A percentile compares a stretch with the other conserved stretches of the same genome.
Evolutionary conservation across 768 basidiomycete species (phyloP).

Genomic region (Psilocybe subaeruginosa): DNA sequence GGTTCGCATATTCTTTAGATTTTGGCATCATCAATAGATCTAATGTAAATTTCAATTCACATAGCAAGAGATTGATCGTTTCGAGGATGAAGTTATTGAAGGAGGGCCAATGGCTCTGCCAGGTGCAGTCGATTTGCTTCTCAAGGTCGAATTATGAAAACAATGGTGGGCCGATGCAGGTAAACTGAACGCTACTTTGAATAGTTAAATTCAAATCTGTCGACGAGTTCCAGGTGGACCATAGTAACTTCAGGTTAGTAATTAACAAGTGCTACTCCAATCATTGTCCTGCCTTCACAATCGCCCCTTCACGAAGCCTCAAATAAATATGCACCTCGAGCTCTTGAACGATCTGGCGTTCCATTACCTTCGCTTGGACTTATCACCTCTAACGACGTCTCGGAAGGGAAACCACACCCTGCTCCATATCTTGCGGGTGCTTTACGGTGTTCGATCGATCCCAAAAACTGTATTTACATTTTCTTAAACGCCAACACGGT

Average conservation of each 20-base stretch:
- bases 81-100: constrained; percentile 75
- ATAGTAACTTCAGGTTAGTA: constrained; percentile 79
- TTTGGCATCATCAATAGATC: background rate
- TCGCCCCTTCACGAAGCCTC: constrained; percentile 54
- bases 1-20: constrained; percentile 40
- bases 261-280: background rate
- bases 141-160: constrained; percentile 40
- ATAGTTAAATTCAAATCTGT: constrained; percentile 33
- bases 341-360: constrained; percentile 65
- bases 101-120: constrained; percentile 67
- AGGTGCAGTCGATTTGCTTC: constrained; percentile 61
- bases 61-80: constrained; percentile 72
- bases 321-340: constrained; percentile 66
- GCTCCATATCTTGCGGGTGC: constrained; percentile 88
- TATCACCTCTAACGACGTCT: constrained; percentile 75
- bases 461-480: constrained; percentile 53
- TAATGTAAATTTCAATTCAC: background rate
- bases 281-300: background rate
- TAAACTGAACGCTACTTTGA: background rate
- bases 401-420: constrained; percentile 83
- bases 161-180: background rate
- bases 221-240: constrained; percentile 60
- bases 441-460: constrained; percentile 52
- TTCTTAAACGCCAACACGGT: background rate
- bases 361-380: constrained; percentile 60